These are phyloP conservation scores for Tetrastigma voinierianum DNA, from an alignment of 164 flowering plant genomes.

Conservation along the genomic window DNA sequence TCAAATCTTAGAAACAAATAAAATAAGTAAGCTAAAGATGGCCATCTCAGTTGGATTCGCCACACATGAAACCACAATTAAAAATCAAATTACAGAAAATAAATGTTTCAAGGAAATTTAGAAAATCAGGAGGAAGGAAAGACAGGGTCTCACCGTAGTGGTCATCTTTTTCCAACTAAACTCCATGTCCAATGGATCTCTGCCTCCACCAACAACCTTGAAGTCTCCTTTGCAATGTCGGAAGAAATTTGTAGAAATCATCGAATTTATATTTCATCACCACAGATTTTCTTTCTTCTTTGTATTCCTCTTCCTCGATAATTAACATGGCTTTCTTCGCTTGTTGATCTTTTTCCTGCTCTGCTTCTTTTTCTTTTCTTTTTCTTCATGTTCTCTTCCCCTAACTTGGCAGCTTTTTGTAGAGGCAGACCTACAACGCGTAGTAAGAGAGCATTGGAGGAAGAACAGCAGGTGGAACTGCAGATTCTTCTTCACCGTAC, in stretches of 20 bases:
- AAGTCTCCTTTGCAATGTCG: slow-evolving; percentile 81
- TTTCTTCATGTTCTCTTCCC: slow-evolving; percentile 42
- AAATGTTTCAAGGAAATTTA: neutral
- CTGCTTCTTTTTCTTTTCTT: slow-evolving; percentile 2
- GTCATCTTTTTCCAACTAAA: slow-evolving; percentile 79
- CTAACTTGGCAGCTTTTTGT: slow-evolving; percentile 73
- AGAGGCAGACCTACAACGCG: slow-evolving; percentile 94
- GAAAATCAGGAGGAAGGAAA: neutral
- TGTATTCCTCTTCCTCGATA: slow-evolving; percentile 42
- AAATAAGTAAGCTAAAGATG: neutral
- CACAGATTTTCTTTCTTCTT: slow-evolving; percentile 40
- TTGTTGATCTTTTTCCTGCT: slow-evolving; percentile 10
- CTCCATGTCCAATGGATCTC: slow-evolving; percentile 68
- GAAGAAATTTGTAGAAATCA: slow-evolving; percentile 67
- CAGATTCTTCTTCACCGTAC: slow-evolving; percentile 7
- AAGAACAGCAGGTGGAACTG: slow-evolving; percentile 39
- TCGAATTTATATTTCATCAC: slow-evolving; percentile 60
- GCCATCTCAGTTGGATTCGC: slow-evolving; percentile 4
- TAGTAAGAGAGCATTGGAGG: slow-evolving; percentile 80
- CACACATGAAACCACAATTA: neutral
- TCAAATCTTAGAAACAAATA: neutral
- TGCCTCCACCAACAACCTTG: slow-evolving; percentile 67
- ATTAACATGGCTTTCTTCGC: slow-evolving; percentile 23
- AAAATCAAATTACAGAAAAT: neutral
- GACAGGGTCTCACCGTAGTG: neutral